Evolutionary conservation across 2,329 filamentous ascomycete species (phyloP), one percentile per base, ranked within the genome.

Genomic region (Elsinoe arachidis): DNA sequence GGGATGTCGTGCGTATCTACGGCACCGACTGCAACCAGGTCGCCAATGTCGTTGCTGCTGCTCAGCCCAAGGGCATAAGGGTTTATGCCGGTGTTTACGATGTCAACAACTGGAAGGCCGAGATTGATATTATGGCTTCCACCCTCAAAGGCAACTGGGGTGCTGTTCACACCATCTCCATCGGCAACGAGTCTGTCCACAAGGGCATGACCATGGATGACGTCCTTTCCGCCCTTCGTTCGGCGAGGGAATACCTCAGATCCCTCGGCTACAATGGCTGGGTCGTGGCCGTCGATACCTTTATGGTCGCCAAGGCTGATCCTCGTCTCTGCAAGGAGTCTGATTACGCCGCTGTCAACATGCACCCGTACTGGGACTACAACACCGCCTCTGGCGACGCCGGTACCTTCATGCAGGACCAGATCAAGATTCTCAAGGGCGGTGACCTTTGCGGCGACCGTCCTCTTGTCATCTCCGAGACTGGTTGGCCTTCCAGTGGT

Each of bases 141-240:
- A 82, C 79, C 12, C 76, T 87, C 41, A 72, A 73, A 5, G 76
- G 78, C 30, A 80, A 88, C 69, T 95, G 88, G 88, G 76, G 74
- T 51, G 68, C 75, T 12, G 79, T 95, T 61, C 78, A 87, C 67
- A 86, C 87, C 1, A 78, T 95, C 66, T 81, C 82, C 57, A 79
- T 95, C 41, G 90, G 89, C 61, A 95, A 95, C 68, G 90, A 95
- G 70, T 76, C 86, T 34, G 83, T 95, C 68, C 86, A 88, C 70
- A 79, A 77, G 54, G 81, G 82, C 39, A 69, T 76, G 37, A 78
- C 76, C 3, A 76, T 80, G 0, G 63, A 64, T 1, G 71, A 78
- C 53, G 81, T 92, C 7, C 73, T 84, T 11, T 70, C 68, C 12
- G 83, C 83, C 2, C 74, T 93, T 38, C 70, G 72, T 1, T 69